phyloP scores from a whole-genome alignment of 805 yeast genomes.

The Jamesozyma gamospora region DNA sequence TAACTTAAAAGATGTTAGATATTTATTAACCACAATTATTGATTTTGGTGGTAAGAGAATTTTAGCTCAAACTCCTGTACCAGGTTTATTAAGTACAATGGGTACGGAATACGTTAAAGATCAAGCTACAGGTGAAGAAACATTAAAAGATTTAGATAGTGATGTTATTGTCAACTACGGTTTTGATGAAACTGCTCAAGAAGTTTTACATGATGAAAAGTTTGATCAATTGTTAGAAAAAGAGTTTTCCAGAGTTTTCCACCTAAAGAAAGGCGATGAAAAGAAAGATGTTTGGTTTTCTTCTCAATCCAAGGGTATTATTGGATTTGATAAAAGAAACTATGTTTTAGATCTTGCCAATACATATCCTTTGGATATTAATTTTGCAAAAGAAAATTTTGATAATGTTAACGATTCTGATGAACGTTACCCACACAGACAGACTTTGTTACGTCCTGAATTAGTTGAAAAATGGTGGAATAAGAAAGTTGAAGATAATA shows the following conservation, averaged over 20 bases:
- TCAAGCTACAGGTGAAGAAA: constrained; percentile 34
- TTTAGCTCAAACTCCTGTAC: constrained; percentile 90
- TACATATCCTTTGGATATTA: constrained; percentile 75
- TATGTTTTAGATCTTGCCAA: constrained; percentile 80
- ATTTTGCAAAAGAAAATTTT: constrained; percentile 53
- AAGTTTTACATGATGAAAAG: constrained; percentile 39
- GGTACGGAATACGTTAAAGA: constrained; percentile 33
- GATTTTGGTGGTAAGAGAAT: constrained; percentile 86
- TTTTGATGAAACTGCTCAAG: constrained; percentile 47
- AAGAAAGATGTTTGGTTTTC: constrained; percentile 49
- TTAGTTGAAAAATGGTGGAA: constrained; percentile 89
- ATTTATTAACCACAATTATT: constrained; percentile 72
- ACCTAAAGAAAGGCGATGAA: constrained; percentile 42
- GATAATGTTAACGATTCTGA: constrained; percentile 31
- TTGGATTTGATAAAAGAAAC: constrained; percentile 75
- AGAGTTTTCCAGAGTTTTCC: constrained; percentile 60
- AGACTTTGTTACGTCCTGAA: constrained; percentile 72
- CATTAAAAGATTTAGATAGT: constrained; percentile 28
- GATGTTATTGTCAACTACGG: constrained; percentile 63
- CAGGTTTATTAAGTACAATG: constrained; percentile 49
- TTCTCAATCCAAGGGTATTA: constrained; percentile 73
- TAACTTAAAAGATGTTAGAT: constrained; percentile 53
- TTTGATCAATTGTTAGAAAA: constrained; percentile 48
- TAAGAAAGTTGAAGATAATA: constrained; percentile 42
- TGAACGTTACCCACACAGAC: constrained; percentile 70